Evolutionary conservation across 140 eudicot genomes (phyloP).

Genomic region (Ambrosia hybrid): DNA sequence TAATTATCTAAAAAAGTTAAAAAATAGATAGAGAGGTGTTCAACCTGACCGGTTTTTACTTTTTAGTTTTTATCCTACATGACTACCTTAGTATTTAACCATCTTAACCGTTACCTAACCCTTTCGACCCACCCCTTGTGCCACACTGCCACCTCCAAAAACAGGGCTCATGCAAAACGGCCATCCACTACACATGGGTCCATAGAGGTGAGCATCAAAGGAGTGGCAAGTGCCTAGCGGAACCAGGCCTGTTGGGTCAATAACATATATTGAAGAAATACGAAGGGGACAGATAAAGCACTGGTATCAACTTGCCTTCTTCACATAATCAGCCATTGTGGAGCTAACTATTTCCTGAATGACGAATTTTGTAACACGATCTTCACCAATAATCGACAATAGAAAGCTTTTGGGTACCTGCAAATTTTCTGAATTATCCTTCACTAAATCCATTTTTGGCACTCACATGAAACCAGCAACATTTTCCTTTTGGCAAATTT

Average conservation of each 20-base stretch:
- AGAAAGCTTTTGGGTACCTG: conserved; percentile 81
- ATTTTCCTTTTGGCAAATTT: too few relatives aligned
- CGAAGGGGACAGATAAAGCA: neutral
- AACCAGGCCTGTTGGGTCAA: neutral
- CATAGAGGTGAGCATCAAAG: too few relatives aligned
- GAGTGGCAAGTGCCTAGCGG: too few relatives aligned
- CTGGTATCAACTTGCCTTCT: conserved; percentile 51
- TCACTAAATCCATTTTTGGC: neutral
- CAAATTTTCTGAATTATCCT: neutral
- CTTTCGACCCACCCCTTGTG: neutral
- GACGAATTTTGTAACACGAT: conserved; percentile 69
- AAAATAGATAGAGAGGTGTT: too few relatives aligned
- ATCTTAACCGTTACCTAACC: neutral
- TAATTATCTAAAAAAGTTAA: too few relatives aligned
- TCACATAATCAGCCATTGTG: conserved; percentile 69
- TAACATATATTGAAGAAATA: neutral
- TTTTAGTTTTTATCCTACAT: too few relatives aligned
- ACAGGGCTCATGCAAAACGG: neutral
- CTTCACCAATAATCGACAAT: conserved; percentile 73
- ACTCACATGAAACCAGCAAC: too few relatives aligned
- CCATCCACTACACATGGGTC: too few relatives aligned
- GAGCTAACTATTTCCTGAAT: conserved; percentile 81
- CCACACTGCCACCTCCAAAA: too few relatives aligned
- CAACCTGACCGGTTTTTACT: neutral
- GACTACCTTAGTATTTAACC: neutral